Evolutionary conservation across 2,329 filamentous ascomycete species (phyloP).

Genomic region (Didymella sp.): DNA sequence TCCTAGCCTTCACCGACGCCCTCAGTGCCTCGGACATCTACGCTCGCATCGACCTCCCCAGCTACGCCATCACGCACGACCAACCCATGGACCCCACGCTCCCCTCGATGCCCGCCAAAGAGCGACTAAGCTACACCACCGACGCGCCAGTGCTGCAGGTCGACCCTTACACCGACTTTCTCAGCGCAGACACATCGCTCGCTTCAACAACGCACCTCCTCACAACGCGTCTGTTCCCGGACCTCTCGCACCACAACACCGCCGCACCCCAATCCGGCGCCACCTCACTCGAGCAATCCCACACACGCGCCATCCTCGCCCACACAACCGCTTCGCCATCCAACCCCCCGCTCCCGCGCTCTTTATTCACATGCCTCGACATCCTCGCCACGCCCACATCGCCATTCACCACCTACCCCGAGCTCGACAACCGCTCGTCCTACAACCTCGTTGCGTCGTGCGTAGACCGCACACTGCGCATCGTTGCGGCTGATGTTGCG

Average conservation of each 20-base stretch:
- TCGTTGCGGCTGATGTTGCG: conserved; percentile 78
- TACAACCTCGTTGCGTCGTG: conserved; percentile 70
- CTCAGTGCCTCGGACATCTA: conserved; percentile 72
- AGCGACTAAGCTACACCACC: conserved; percentile 62
- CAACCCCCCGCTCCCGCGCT: conserved; percentile 44
- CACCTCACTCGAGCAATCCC: conserved; percentile 21
- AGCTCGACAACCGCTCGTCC: conserved; percentile 41
- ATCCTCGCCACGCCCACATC: conserved; percentile 49
- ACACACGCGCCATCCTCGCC: conserved; percentile 39
- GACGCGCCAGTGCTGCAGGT: conserved; percentile 62
- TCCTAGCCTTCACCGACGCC: conserved; percentile 63
- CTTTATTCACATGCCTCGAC: conserved; percentile 58
- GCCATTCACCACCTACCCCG: conserved; percentile 36
- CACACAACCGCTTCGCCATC: conserved; percentile 22
- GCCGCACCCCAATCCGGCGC: not conserved
- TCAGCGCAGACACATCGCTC: conserved; percentile 46
- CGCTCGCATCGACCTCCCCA: conserved; percentile 58
- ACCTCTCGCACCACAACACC: not conserved
- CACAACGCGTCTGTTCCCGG: conserved; percentile 25
- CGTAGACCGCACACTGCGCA: conserved; percentile 73
- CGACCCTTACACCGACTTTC: conserved; percentile 56
- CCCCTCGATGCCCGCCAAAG: conserved; percentile 63
- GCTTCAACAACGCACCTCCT: conserved; percentile 39
- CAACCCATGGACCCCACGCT: conserved; percentile 68
- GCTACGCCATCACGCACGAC: conserved; percentile 39